Percentiles rank a stretch among this genome's conserved stretches.
These are phyloP conservation scores for Meyerozyma smithsonii DNA, from an alignment of 1,139 yeast genomes.

Conservation along the genomic window DNA sequence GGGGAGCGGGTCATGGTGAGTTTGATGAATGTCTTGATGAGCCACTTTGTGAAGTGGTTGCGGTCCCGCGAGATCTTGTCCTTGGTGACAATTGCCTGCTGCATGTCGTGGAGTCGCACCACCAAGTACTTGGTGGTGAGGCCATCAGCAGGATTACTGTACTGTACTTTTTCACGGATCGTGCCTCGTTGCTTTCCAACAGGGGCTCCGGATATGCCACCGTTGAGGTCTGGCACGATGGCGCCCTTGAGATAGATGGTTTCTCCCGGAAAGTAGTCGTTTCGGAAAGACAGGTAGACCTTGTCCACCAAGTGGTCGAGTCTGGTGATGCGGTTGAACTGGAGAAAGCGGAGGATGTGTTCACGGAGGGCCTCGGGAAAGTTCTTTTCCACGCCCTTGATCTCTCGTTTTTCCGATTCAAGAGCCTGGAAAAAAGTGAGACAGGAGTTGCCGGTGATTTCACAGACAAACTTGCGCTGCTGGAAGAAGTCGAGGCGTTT, in stretches of 20 bases:
- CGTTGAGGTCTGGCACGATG: conserved; percentile 3
- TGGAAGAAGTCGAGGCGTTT: conserved; percentile 65
- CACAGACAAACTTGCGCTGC: conserved; percentile 84
- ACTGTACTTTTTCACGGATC: conserved; percentile 44
- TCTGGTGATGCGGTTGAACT: conserved; percentile 79
- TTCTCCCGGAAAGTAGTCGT: conserved; percentile 92
- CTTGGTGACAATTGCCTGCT: conserved; percentile 68
- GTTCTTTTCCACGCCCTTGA: conserved; percentile 65
- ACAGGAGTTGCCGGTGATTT: conserved; percentile 90
- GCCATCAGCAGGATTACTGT: conserved; percentile 56
- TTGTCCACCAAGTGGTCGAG: conserved; percentile 85
- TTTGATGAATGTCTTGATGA: conserved; percentile 83
- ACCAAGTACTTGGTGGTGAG: conserved; percentile 61
- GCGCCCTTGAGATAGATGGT: conserved; percentile 56
- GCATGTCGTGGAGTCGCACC: conserved; percentile 42
- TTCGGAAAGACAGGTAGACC: conserved; percentile 68
- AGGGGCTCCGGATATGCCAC: not conserved
- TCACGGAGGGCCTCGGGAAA: conserved; percentile 92
- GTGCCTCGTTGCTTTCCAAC: conserved; percentile 20
- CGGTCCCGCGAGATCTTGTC: conserved; percentile 76
- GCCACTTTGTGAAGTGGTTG: conserved; percentile 82
- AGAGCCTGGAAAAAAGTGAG: conserved; percentile 86
- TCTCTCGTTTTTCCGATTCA: conserved; percentile 67
- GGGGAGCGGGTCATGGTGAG: conserved; percentile 77
- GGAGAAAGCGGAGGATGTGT: conserved; percentile 80